Evolutionary conservation across 768 basidiomycete genomes (phyloP).

Genomic region (Auriculariales sp.): DNA sequence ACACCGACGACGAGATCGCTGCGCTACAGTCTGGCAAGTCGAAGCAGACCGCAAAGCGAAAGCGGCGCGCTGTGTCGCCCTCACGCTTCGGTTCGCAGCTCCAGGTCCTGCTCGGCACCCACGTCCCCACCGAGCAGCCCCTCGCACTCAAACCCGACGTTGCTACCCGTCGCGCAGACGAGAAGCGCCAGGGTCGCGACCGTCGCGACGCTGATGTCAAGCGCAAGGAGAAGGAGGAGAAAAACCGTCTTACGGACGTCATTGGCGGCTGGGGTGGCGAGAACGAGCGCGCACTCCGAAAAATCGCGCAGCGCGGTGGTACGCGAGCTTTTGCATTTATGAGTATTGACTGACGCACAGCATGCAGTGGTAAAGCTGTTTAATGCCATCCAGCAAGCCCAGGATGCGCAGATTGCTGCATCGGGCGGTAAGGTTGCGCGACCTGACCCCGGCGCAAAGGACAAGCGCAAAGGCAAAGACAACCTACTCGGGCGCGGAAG

Average conservation of each 20-base stretch:
- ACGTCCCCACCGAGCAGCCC: slow-evolving; percentile 45
- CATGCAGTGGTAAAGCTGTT: slow-evolving; percentile 68
- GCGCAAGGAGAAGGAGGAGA: slow-evolving; percentile 13
- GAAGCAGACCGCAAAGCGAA: slow-evolving; percentile 68
- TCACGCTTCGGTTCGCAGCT: slow-evolving; percentile 63
- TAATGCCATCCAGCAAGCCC: slow-evolving; percentile 75
- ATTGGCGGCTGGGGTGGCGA: slow-evolving; percentile 16
- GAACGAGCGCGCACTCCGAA: slow-evolving; percentile 13
- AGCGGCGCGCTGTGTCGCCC: slow-evolving; percentile 63
- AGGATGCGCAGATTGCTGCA: slow-evolving; percentile 35
- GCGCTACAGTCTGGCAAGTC: slow-evolving; percentile 46
- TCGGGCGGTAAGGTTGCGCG: slow-evolving; percentile 60
- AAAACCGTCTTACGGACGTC: slow-evolving; percentile 12
- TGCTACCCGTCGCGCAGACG: slow-evolving; percentile 51
- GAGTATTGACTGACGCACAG: not conserved
- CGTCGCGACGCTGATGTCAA: slow-evolving; percentile 29
- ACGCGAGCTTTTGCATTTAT: not conserved
- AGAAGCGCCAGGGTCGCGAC: slow-evolving; percentile 59
- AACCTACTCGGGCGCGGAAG: slow-evolving; percentile 39
- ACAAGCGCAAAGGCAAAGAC: slow-evolving; percentile 39
- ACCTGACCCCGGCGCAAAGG: slow-evolving; percentile 39
- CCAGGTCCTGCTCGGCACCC: slow-evolving; percentile 55
- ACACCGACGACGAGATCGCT: slow-evolving; percentile 55
- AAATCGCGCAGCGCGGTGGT: slow-evolving; percentile 15
- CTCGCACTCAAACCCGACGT: slow-evolving; percentile 70